Evolutionary conservation across 2,329 filamentous ascomycete genomes (phyloP).

Genomic region (Saccharata proteae): DNA sequence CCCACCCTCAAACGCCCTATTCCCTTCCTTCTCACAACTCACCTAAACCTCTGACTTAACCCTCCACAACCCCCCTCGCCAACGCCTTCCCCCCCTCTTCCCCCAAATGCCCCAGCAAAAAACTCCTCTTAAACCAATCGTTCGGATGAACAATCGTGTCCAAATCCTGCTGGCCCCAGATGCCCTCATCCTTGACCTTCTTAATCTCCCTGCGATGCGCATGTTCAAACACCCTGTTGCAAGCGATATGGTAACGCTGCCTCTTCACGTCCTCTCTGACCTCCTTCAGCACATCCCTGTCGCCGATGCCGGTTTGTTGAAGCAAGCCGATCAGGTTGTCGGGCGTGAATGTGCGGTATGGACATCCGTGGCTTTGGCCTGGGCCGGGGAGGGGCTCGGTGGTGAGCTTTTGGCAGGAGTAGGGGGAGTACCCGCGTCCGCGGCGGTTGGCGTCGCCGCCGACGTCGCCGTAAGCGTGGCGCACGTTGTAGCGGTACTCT

Average conservation of each 20-base stretch:
- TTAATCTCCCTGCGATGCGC: slow-evolving; percentile 54
- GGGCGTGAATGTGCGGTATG: slow-evolving; percentile 80
- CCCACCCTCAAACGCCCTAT: too few relatives aligned
- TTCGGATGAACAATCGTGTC: slow-evolving; percentile 97
- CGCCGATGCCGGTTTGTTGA: slow-evolving; percentile 66
- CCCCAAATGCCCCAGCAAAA: slow-evolving; percentile 68
- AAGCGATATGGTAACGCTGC: slow-evolving; percentile 86
- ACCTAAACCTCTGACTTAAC: too few relatives aligned
- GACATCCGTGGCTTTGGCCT: slow-evolving; percentile 89
- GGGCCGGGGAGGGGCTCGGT: slow-evolving; percentile 77
- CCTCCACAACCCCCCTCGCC: slow-evolving; percentile 1
- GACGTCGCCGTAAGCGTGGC: slow-evolving; percentile 90
- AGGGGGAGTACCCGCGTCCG: slow-evolving; percentile 77
- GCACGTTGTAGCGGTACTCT: slow-evolving; percentile 92
- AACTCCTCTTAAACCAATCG: slow-evolving; percentile 94
- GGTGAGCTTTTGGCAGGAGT: slow-evolving; percentile 89
- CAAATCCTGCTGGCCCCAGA: slow-evolving; percentile 52
- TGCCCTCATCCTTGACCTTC: slow-evolving; percentile 37
- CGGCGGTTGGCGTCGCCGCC: slow-evolving; percentile 83
- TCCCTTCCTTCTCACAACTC: too few relatives aligned
- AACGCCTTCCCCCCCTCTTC: slow-evolving; percentile 22
- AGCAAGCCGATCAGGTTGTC: slow-evolving; percentile 75
- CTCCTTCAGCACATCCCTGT: slow-evolving; percentile 63
- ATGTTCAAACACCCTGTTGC: slow-evolving; percentile 89
- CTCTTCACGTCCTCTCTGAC: slow-evolving; percentile 83